Evolutionary conservation across 495 filamentous ascomycete genomes (phyloP), one percentile per base, ranked within the genome.

Genomic region (Penicillium argentinense): DNA sequence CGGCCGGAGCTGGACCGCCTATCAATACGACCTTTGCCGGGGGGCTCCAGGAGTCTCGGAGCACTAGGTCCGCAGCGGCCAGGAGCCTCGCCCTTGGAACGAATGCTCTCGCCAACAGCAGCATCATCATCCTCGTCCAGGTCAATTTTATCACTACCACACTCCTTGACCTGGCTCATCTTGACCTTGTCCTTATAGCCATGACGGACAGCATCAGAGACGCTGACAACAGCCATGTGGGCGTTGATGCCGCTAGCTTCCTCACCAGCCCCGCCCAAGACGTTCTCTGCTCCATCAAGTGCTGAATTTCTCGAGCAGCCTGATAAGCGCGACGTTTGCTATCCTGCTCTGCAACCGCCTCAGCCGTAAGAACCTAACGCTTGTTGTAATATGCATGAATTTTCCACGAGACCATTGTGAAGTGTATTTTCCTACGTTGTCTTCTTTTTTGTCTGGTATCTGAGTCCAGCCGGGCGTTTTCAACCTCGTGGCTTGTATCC

Each of bases 151-250:
- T 77, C 77, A 29, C 68, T 69, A 34, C 46, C 78, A 12, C 82
- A 80, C 43, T n/a, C n/a, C n/a, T 77, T 79, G 19, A 77, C 70
- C 56, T 80, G 78, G 56, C 78, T 83, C 72, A 96, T 95, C 77
- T 95, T 97, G 45, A 97, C 68, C 67, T 87, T 85, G 14, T 92
- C 91, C 42, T 85, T 81, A 53, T 87, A 84, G 17, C 95, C 93
- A 25, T 90, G 78, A 45, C 83, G 82, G 25, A 87, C 83, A 2
- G 85, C 86, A 65, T 96, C 88, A 47, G 86, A 84, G 38, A 93
- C 87, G 49, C 82, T 84, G 26, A 98, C 83, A 16, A 93, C 95
- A 27, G 87, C 83, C 9, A 98, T 88, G 65, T 97, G 97, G 23
- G 93, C 93, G 54, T 88, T 87, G 16, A 97, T 84, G 12, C 89